Evolutionary conservation across 345 rosid species (phyloP), one percentile per base, ranked within the genome.

Genomic region (Camelina sativa): DNA sequence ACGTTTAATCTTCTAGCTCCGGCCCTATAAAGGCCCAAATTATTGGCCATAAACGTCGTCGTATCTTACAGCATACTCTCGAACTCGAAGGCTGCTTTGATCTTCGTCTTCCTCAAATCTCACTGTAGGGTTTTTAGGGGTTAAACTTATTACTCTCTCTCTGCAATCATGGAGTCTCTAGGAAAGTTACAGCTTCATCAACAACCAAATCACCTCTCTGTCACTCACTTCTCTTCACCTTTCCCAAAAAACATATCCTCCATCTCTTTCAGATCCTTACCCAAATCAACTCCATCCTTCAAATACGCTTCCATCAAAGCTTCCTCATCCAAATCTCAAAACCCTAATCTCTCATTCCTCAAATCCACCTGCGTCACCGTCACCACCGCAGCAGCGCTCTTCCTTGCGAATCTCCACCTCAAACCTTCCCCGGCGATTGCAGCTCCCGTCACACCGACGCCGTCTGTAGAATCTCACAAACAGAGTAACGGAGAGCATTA

Each of bases 341-440:
- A 57, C 10, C 5, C 57, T 6, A 54, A 7, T 0, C 35, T 56
- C 55, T 46, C 72, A 43, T 41, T 68, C 69, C 50, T 93, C 38
- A 89, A 79, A 80, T 65, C 91, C 64, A 69, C 90, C 43, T 83
- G 82, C 86, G 63, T 91, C 79, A 67, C 89, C 67, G 19, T 89
- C 19, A 84, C 90, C 4, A 87, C 95, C 1, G 91, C 92, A 38
- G 88, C 92, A 8, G 89, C 89, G 0, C 62, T 93, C 6, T 68
- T 89, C 84, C 66, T 88, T 67, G 62, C 68, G 44, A 86, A 85
- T 16, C 80, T 86, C 75, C 85, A 83, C 16, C 69, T 32, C 71
- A 88, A 78, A 61, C 12, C 80, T 17, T 22, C 48, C 0, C 67
- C 62, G n/a, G 90, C 88, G 13, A 68, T 87, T 53, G 98, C 98